Percentiles rank a stretch among this genome's conserved stretches.
Evolutionary conservation across 2,329 filamentous ascomycete genomes (phyloP).

Genomic region (Paecilomyces fulvus): DNA sequence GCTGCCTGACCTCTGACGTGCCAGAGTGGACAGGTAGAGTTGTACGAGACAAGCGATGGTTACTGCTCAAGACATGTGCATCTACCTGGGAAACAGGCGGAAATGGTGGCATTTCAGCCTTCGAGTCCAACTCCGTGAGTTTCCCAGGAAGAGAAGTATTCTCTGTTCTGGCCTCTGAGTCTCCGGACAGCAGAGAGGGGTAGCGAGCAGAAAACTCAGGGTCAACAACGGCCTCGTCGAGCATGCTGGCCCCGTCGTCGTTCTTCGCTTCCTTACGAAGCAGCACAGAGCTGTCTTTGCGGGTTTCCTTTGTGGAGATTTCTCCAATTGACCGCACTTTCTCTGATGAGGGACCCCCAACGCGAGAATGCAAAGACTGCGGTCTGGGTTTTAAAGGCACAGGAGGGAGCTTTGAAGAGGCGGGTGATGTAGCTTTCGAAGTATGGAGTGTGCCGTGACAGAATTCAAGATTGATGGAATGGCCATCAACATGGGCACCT

Average conservation of each 20-base stretch:
- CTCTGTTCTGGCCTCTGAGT: conserved; percentile 1
- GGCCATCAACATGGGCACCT: conserved; percentile 29
- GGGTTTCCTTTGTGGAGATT: neutral
- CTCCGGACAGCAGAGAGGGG: conserved; percentile 23
- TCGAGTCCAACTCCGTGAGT: conserved; percentile 13
- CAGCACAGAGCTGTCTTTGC: neutral
- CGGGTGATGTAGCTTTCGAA: conserved; percentile 10
- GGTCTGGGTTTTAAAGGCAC: neutral
- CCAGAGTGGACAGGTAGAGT: neutral
- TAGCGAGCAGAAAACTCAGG: conserved; percentile 24
- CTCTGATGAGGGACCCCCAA: neutral
- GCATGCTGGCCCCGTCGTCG: conserved; percentile 9
- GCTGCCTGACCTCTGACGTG: neutral
- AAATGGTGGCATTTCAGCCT: conserved; percentile 20
- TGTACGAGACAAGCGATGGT: conserved; percentile 5
- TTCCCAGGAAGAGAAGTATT: conserved; percentile 4
- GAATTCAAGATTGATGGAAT: conserved; percentile 33
- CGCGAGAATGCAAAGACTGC: neutral
- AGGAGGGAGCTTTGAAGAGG: conserved; percentile 1
- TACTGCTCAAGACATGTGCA: conserved; percentile 22
- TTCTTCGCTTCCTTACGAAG: neutral
- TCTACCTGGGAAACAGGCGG: conserved; percentile 32
- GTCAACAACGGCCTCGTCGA: conserved; percentile 24
- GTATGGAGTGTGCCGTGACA: conserved; percentile 14
- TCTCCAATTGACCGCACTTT: neutral